Evolutionary conservation across 768 basidiomycete species (phyloP).

Genomic region (Rhodosporidiobolus odoratus): DNA sequence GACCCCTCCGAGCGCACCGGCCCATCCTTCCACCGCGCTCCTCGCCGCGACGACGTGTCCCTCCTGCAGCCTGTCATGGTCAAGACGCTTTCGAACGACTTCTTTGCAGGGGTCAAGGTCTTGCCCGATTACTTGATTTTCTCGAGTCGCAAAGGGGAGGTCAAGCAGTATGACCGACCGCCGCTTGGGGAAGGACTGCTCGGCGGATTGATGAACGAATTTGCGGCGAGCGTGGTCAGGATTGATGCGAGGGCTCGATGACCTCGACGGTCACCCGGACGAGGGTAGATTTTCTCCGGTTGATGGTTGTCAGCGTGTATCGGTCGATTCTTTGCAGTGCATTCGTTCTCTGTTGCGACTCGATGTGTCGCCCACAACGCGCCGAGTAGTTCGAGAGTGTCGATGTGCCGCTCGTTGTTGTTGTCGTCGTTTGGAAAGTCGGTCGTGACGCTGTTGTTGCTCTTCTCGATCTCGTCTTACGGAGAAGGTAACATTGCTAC

Average conservation of each 20-base stretch:
- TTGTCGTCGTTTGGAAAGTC: not conserved
- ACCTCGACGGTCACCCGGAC: too few relatives aligned
- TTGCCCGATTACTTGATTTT: constrained; percentile 74
- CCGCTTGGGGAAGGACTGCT: constrained; percentile 13
- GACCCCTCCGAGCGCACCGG: constrained; percentile 47
- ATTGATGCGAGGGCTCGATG: constrained; percentile 30
- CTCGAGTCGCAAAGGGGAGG: constrained; percentile 65
- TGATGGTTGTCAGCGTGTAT: too few relatives aligned
- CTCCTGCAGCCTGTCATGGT: constrained; percentile 51
- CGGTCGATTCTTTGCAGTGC: too few relatives aligned
- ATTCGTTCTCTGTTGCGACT: not conserved
- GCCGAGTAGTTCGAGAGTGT: not conserved
- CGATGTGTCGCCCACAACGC: too few relatives aligned
- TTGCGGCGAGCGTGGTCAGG: constrained; percentile 20
- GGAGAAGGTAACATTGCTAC: not conserved
- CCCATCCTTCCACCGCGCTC: constrained; percentile 69
- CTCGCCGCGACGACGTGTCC: constrained; percentile 84
- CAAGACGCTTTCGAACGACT: constrained; percentile 73
- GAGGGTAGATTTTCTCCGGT: too few relatives aligned
- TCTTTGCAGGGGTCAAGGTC: constrained; percentile 69
- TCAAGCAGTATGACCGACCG: constrained; percentile 66
- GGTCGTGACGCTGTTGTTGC: not conserved
- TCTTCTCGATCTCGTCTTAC: not conserved
- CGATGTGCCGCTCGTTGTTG: not conserved
- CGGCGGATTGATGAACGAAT: constrained; percentile 22